A percentile compares a stretch with the other conserved stretches of the same genome.
Conservation (phyloP, 2,329 filamentous ascomycete genomes). For the Sporothrix protearum region DNA sequence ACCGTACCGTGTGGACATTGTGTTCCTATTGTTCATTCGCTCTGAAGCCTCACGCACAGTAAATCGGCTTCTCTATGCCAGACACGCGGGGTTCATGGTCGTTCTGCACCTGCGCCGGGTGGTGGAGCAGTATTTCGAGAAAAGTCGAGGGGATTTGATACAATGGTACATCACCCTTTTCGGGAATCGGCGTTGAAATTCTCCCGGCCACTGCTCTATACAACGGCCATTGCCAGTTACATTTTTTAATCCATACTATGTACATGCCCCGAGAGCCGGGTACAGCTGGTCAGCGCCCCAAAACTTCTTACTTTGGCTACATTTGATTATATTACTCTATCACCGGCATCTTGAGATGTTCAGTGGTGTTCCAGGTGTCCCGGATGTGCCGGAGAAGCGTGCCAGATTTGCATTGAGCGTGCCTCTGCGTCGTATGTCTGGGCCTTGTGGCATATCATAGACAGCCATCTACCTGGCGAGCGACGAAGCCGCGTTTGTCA, state of each 20-base stretch:
- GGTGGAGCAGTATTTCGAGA: background rate
- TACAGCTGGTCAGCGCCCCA: too few species aligned
- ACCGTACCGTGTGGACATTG: too few species aligned
- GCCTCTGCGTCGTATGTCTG: background rate
- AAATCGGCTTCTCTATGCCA: background rate
- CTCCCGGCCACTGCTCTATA: too few species aligned
- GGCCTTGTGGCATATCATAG: background rate
- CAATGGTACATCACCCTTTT: background rate
- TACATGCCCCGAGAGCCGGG: too few species aligned
- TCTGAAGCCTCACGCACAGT: background rate
- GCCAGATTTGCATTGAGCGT: background rate
- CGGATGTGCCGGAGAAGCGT: background rate
- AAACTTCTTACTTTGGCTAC: too few species aligned
- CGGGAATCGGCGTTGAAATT: too few species aligned
- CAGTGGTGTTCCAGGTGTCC: background rate
- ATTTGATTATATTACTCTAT: too few species aligned
- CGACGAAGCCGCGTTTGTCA: background rate
- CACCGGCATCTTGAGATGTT: background rate
- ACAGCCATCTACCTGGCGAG: slow-evolving; percentile 4
- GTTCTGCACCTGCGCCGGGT: background rate
- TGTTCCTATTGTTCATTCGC: background rate
- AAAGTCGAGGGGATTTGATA: too few species aligned
- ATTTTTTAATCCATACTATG: too few species aligned
- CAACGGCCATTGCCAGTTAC: too few species aligned
- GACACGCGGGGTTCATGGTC: background rate